Percentiles rank a stretch among this genome's conserved stretches.
These are phyloP conservation scores for Anastatica hierochuntica DNA, from an alignment of 345 rosid genomes.

Conservation along the genomic window DNA sequence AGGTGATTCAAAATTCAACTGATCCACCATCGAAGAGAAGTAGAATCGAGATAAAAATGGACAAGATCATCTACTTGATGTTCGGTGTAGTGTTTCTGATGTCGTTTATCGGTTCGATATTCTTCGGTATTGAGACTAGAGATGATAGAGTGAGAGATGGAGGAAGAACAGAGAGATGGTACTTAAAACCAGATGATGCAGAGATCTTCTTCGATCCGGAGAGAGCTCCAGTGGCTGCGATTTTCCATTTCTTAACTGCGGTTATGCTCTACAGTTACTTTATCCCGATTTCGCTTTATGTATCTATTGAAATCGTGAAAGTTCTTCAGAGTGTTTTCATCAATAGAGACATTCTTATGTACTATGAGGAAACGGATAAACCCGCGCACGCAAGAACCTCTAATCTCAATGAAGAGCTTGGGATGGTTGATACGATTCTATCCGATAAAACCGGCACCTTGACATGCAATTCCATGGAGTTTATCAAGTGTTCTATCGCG, in stretches of 20 bases:
- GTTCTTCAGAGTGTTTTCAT: conserved; percentile 87
- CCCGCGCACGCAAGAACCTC: conserved; percentile 93
- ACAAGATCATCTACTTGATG: conserved; percentile 61
- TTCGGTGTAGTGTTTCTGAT: conserved; percentile 54
- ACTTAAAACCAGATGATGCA: conserved; percentile 76
- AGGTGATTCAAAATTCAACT: conserved; percentile 89
- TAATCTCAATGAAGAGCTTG: conserved; percentile 97
- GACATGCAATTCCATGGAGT: conserved; percentile 97
- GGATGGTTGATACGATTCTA: conserved; percentile 83
- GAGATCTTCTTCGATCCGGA: conserved; percentile 58
- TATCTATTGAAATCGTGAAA: conserved; percentile 87
- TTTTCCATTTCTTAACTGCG: conserved; percentile 65
- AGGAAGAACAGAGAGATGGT: conserved; percentile 88
- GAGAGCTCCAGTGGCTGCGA: conserved; percentile 52
- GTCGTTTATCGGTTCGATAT: conserved; percentile 55
- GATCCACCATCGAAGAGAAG: conserved; percentile 93
- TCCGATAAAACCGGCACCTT: conserved; percentile 93
- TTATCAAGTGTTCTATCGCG: conserved; percentile 76
- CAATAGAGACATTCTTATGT: conserved; percentile 74
- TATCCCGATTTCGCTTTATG: conserved; percentile 90
- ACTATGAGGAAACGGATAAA: conserved; percentile 72
- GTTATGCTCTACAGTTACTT: conserved; percentile 81
- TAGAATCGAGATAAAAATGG: conserved; percentile 77
- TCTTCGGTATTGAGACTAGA: conserved; percentile 66
- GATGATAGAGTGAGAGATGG: conserved; percentile 38